Conservation (phyloP, 768 basidiomycete genomes). For the Sarcodon aspratus region DNA sequence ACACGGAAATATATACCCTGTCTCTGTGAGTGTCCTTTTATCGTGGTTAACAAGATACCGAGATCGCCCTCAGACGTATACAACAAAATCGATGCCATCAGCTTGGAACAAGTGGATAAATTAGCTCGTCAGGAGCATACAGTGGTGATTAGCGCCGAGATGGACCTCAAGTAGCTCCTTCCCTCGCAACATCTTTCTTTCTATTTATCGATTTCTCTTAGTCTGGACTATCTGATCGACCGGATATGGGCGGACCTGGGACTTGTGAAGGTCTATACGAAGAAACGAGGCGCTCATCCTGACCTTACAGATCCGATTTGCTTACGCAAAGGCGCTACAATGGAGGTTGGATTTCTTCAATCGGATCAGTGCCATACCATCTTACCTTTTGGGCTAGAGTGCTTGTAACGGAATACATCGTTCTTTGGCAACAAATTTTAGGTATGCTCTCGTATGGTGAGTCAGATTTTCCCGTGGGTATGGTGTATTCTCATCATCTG, state of each 20-base stretch:
- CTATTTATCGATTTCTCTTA: conserved; percentile 16
- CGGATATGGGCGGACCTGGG: conserved; percentile 73
- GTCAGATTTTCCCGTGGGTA: conserved; percentile 13
- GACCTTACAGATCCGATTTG: conserved; percentile 89
- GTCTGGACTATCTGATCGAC: conserved; percentile 64
- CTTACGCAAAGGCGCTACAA: conserved; percentile 82
- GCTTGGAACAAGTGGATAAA: conserved; percentile 73
- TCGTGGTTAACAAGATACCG: not conserved
- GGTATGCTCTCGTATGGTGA: conserved; percentile 89
- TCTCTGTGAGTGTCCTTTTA: conserved; percentile 39
- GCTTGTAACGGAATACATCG: conserved; percentile 92
- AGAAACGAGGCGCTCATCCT: conserved; percentile 91
- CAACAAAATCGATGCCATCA: conserved; percentile 92
- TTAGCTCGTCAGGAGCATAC: conserved; percentile 73
- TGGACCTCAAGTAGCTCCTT: conserved; percentile 72
- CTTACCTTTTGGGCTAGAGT: conserved; percentile 28
- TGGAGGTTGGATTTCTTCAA: conserved; percentile 47
- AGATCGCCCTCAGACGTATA: conserved; percentile 56
- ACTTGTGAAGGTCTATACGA: conserved; percentile 90
- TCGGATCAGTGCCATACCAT: not conserved
- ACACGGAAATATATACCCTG: conserved; percentile 94
- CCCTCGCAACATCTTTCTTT: not conserved
- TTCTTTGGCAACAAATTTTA: conserved; percentile 82
- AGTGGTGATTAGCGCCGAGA: conserved; percentile 94
- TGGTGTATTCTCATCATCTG: not conserved